A percentile compares a stretch with the other conserved stretches of the same genome.
Conservation (phyloP, 768 basidiomycete species). For the Suillus paluster region DNA sequence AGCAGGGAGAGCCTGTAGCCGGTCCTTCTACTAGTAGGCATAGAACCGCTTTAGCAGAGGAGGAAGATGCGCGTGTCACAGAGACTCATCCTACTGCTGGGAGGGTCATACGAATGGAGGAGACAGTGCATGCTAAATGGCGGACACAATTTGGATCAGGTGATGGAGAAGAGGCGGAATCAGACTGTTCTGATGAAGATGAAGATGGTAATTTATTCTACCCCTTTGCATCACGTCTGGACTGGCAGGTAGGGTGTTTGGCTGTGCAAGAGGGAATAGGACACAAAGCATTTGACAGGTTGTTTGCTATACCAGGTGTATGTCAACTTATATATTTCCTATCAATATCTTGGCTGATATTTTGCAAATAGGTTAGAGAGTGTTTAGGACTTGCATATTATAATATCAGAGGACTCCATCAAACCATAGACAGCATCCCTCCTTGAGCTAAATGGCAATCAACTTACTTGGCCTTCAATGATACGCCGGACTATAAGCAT, state of each 20-base stretch:
- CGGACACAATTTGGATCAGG: background rate
- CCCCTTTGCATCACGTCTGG: conserved; percentile 1
- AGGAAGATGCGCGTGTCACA: background rate
- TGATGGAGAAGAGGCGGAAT: background rate
- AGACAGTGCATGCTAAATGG: background rate
- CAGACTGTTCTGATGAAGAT: background rate
- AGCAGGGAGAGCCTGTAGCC: too few relatives aligned
- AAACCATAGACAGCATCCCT: conserved; percentile 6
- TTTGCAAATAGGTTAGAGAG: background rate
- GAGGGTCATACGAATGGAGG: background rate
- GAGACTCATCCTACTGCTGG: background rate
- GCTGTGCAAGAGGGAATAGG: conserved; percentile 10
- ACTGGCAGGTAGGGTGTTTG: conserved; percentile 11
- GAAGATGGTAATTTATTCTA: conserved; percentile 7
- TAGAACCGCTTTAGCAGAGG: too few relatives aligned
- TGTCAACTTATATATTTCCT: background rate
- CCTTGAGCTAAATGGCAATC: background rate
- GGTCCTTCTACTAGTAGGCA: too few relatives aligned
- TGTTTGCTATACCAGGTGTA: conserved; percentile 9
- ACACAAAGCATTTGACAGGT: conserved; percentile 9
- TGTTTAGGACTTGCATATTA: conserved; percentile 3
- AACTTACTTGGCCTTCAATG: background rate
- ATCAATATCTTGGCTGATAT: too few relatives aligned
- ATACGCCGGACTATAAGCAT: background rate
- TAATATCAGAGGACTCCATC: conserved; percentile 6